These are phyloP conservation scores for Penicillium sumatraense DNA, from an alignment of 2,329 filamentous ascomycete species.

Conservation along the genomic window DNA sequence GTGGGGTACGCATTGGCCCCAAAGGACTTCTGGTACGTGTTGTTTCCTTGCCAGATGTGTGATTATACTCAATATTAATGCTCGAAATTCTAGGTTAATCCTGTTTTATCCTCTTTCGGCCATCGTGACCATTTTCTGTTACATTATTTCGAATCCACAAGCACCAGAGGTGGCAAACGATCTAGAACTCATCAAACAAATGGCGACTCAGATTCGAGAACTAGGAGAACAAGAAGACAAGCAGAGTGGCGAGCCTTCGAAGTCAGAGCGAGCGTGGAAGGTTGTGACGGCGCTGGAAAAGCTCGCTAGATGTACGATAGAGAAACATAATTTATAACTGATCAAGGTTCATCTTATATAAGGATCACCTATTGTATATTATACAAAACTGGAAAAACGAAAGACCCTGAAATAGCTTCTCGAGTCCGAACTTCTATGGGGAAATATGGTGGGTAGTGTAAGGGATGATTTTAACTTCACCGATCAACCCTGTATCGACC, in stretches of 20 bases:
- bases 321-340: background rate
- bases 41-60: background rate
- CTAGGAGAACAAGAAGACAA: slow-evolving; percentile 4
- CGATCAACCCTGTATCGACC: slow-evolving; percentile 5
- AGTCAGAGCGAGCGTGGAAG: slow-evolving; percentile 5
- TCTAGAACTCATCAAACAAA: slow-evolving; percentile 2
- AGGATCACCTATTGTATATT: background rate
- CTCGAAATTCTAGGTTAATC: slow-evolving; percentile 30
- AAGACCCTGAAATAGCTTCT: background rate
- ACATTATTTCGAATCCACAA: slow-evolving; percentile 50
- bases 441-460: slow-evolving; percentile 6
- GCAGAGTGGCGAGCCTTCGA: background rate
- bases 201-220: slow-evolving; percentile 1
- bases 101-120: slow-evolving; percentile 58
- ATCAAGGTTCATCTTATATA: too few relatives aligned
- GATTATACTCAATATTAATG: slow-evolving; percentile 34
- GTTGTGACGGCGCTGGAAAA: slow-evolving; percentile 2
- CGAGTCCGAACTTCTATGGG: background rate
- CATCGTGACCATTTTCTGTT: slow-evolving; percentile 55
- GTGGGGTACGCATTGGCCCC: slow-evolving; percentile 2
- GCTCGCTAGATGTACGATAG: slow-evolving; percentile 1
- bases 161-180: background rate
- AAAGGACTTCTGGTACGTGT: slow-evolving; percentile 3
- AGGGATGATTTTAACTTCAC: background rate
- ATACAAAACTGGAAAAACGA: background rate